Evolutionary conservation across 805 yeast species (phyloP).

Genomic region (Dipodascopsis tothii): DNA sequence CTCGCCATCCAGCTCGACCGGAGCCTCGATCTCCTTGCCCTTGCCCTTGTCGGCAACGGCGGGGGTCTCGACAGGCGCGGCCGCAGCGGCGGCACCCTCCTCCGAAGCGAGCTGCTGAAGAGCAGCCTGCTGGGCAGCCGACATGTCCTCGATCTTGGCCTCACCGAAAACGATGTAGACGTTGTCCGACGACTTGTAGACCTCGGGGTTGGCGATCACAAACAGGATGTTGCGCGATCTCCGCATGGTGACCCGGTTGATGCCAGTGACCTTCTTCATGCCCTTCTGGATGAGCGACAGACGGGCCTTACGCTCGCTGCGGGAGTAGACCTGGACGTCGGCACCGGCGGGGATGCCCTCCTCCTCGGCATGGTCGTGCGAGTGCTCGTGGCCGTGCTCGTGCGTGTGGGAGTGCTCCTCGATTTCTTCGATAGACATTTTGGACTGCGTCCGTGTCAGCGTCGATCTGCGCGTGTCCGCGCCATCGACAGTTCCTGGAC

Average conservation of each 20-base stretch:
- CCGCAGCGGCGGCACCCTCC: constrained; percentile 41
- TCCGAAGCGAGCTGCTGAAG: constrained; percentile 49
- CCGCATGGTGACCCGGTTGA: constrained; percentile 91
- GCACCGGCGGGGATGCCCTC: constrained; percentile 72
- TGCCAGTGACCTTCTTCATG: constrained; percentile 84
- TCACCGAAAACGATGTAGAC: constrained; percentile 96
- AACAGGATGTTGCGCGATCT: constrained; percentile 75
- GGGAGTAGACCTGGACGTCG: constrained; percentile 69
- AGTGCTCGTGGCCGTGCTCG: constrained; percentile 9
- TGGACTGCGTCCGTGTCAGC: too few species aligned
- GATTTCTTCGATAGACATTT: constrained; percentile 25
- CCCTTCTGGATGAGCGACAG: constrained; percentile 79
- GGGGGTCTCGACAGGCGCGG: constrained; percentile 26
- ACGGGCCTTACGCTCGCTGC: constrained; percentile 94
- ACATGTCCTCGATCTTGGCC: constrained; percentile 91
- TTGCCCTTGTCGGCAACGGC: constrained; percentile 26
- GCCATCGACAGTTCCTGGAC: too few species aligned
- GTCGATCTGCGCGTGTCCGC: too few species aligned
- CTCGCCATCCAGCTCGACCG: constrained; percentile 56
- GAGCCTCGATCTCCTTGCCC: constrained; percentile 50
- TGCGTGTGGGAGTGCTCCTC: constrained; percentile 10
- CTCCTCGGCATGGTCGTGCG: constrained; percentile 7
- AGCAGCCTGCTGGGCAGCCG: constrained; percentile 76
- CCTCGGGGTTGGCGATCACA: constrained; percentile 91
- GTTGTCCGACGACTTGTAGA: constrained; percentile 82